Evolutionary conservation across 805 yeast genomes (phyloP).

Genomic region (Torulaspora indica): DNA sequence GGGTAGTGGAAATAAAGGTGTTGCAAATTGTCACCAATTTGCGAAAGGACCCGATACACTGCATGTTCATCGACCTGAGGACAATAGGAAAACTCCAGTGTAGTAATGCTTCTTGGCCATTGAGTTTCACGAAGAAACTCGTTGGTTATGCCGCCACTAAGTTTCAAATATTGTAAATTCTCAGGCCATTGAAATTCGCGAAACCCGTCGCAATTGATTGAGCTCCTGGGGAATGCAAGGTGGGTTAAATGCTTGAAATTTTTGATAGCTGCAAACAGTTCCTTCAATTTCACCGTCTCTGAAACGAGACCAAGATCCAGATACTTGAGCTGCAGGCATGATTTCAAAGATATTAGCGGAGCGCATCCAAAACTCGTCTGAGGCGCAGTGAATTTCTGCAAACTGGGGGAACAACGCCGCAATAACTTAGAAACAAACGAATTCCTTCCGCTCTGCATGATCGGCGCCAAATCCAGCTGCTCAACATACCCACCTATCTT

Average conservation of each 20-base stretch:
- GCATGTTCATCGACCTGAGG: slow-evolving; percentile 68
- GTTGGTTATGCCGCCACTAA: slow-evolving; percentile 87
- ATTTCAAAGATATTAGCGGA: slow-evolving; percentile 74
- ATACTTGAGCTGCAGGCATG: slow-evolving; percentile 58
- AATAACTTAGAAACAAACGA: slow-evolving; percentile 80
- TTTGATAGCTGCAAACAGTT: slow-evolving; percentile 69
- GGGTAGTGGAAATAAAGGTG: slow-evolving; percentile 75
- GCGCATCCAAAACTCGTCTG: slow-evolving; percentile 92
- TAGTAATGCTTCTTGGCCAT: slow-evolving; percentile 70
- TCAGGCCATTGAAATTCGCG: slow-evolving; percentile 65
- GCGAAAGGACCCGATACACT: slow-evolving; percentile 53
- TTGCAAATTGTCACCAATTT: slow-evolving; percentile 61
- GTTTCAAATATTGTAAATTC: slow-evolving; percentile 59
- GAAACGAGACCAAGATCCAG: slow-evolving; percentile 82
- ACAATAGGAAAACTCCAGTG: slow-evolving; percentile 80
- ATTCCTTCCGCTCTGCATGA: slow-evolving; percentile 87
- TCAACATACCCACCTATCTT: slow-evolving; percentile 55
- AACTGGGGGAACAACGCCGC: slow-evolving; percentile 63
- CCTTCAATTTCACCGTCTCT: slow-evolving; percentile 80
- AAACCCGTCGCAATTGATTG: slow-evolving; percentile 61
- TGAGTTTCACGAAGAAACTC: slow-evolving; percentile 62
- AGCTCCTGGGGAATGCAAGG: slow-evolving; percentile 83
- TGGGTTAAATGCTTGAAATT: slow-evolving; percentile 60
- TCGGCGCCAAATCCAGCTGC: slow-evolving; percentile 66
- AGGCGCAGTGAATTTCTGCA: slow-evolving; percentile 78